Evolutionary conservation across 768 basidiomycete species (phyloP), one percentile per base, ranked within the genome.

Genomic region (Kwoniella bestiolae): DNA sequence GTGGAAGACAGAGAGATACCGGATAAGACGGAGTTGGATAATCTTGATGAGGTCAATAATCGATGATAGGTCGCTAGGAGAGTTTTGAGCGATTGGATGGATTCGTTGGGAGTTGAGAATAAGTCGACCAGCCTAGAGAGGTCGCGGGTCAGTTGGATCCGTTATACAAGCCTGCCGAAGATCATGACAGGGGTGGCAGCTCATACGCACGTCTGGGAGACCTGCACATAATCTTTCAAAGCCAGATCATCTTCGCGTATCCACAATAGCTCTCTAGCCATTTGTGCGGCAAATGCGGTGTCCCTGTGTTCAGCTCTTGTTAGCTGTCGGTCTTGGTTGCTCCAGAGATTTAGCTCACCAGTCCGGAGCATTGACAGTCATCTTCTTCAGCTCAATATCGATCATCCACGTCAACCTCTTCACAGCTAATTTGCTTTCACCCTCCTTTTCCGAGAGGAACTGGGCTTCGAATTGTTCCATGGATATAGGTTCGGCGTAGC

Each of bases 231-330:
- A 59, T 96, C 88, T 51, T 89, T 87, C 50, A 95, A 86, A 56
- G 87, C 84, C 64, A 98, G 87, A 31, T 87, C 85, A 65, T 86
- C 85, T 64, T 92, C 89, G 64, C 87, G 85, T 73, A 89, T 89
- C 92, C 93, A 98, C n/a, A 99, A 83, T 41, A 99, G 82, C 76
- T 96, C 91, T 56, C 91, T 85, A 14, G 94, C 92, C 90, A 95
- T 97, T 62, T 91, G 87, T 6, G 93, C 94, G 35, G 87, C 88
- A 80, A 90, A 91, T 4, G 96, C 84, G 0, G 92, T 91, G 66
- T 95, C 91, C 94, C 92, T 96, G 69, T 23, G 21, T 49, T 58
- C 16, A 34, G 53, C 51, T 32, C 9, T 2, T n/a, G 3, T 35
- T n/a, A n/a, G n/a, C n/a, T n/a, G n/a, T n/a, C n/a, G n/a, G n/a